These are phyloP conservation scores for Plasmodium blacklocki DNA, from an alignment of 169 alveolate genomes.

Conservation along the genomic window DNA sequence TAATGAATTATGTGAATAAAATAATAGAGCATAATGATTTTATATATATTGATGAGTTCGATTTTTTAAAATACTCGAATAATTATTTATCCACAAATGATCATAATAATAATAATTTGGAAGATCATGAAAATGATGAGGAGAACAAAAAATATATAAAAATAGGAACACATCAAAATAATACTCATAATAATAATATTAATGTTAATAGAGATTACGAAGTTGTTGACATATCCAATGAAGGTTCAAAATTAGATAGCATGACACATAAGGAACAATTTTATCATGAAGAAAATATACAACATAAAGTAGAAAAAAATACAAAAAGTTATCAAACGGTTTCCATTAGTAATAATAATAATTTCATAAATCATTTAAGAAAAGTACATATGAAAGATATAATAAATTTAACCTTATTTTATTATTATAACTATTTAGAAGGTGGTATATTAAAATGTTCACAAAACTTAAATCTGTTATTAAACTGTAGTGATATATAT, in stretches of 20 bases:
- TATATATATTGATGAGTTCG: not conserved
- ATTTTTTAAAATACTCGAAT: slow-evolving; percentile 6
- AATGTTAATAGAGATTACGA: not conserved
- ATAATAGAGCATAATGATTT: slow-evolving; percentile 21
- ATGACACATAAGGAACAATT: no score
- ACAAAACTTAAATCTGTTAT: not conserved
- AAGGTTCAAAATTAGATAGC: not conserved
- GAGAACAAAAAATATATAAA: no score
- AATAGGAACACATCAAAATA: no score
- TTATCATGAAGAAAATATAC: no score
- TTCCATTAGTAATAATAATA: not conserved
- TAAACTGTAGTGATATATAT: not conserved
- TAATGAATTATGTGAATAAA: slow-evolving; percentile 57
- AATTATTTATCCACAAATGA: not conserved
- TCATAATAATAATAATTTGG: not conserved
- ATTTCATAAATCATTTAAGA: not conserved
- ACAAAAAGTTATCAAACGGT: not conserved
- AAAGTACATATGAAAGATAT: slow-evolving; percentile 25
- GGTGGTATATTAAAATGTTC: slow-evolving; percentile 18
- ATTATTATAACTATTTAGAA: slow-evolving; percentile 25
- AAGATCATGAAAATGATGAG: not conserved
- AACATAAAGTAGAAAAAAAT: not conserved
- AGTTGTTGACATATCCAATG: not conserved
- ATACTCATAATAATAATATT: not conserved
- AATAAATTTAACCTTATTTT: slow-evolving; percentile 52